Percentiles rank a stretch among this genome's conserved stretches.
These are phyloP conservation scores for Hymenoscyphus infarciens DNA, from an alignment of 2,329 filamentous ascomycete genomes.

Conservation along the genomic window DNA sequence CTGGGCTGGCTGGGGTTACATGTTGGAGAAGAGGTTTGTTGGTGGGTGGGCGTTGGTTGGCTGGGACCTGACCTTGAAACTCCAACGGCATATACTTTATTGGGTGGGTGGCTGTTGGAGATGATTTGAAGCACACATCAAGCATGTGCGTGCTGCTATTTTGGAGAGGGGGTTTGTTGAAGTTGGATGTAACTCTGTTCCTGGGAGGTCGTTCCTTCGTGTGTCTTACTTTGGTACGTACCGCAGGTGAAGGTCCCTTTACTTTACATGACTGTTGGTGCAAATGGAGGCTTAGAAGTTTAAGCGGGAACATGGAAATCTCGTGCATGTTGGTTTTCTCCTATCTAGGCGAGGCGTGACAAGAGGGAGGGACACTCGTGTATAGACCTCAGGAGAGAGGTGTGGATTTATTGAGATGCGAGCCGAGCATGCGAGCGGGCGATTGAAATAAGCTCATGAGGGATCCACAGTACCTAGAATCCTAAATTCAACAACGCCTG, in stretches of 20 bases:
- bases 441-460: not conserved
- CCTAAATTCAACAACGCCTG: not conserved
- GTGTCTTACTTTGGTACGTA: not conserved
- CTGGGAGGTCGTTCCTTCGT: not conserved
- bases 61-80: not conserved
- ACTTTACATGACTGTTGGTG: not conserved
- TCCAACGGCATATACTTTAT: not conserved
- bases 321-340: no score
- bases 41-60: not conserved
- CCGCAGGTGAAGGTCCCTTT: not conserved
- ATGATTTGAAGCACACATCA: not conserved
- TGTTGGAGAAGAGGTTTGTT: not conserved
- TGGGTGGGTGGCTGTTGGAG: no score
- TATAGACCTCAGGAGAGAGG: not conserved
- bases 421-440: not conserved
- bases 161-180: not conserved
- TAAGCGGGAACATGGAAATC: not conserved
- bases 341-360: no score
- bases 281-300: slow-evolving; percentile 1
- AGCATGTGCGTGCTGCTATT: not conserved
- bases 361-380: no score
- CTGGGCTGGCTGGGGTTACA: no score
- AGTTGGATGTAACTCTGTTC: not conserved
- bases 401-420: not conserved
- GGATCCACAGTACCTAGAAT: not conserved